Conservation (phyloP, 169 alveolate genomes). For the Plasmodium reichenowi region DNA sequence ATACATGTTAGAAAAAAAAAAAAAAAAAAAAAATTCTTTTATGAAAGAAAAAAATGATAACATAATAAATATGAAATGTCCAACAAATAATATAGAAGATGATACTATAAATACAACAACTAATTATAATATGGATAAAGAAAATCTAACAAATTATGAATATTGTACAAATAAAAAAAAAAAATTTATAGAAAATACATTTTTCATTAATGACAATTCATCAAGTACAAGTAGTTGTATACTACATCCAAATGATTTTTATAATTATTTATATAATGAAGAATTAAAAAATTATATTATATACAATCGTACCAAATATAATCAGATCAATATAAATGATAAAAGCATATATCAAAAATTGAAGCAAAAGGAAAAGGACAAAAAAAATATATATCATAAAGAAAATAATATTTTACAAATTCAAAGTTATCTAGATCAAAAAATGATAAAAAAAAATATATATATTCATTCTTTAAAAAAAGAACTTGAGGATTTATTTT, state of each 20-base stretch:
- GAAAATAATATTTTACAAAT: not conserved
- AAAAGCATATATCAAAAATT: too few species aligned
- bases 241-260: slow-evolving; percentile 53
- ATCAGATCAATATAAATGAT: not conserved
- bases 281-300: slow-evolving; percentile 30
- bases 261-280: slow-evolving; percentile 61
- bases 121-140: not conserved
- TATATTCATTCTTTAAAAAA: slow-evolving; percentile 3
- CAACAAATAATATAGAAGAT: not conserved
- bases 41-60: not conserved
- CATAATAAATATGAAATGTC: not conserved
- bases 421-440: not conserved
- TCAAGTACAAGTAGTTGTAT: slow-evolving; percentile 27
- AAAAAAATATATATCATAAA: not conserved
- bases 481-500: not conserved
- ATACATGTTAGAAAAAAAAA: not conserved
- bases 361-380: not conserved
- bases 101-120: not conserved
- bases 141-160: slow-evolving; percentile 2
- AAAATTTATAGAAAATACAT: too few species aligned
- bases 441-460: slow-evolving; percentile 3
- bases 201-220: not conserved
- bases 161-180: not conserved
- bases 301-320: not conserved
- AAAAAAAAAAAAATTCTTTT: not conserved